Evolutionary conservation across 2,329 filamentous ascomycete genomes (phyloP), one percentile per base, ranked within the genome.

Genomic region (Aspergillus spinulosporus): DNA sequence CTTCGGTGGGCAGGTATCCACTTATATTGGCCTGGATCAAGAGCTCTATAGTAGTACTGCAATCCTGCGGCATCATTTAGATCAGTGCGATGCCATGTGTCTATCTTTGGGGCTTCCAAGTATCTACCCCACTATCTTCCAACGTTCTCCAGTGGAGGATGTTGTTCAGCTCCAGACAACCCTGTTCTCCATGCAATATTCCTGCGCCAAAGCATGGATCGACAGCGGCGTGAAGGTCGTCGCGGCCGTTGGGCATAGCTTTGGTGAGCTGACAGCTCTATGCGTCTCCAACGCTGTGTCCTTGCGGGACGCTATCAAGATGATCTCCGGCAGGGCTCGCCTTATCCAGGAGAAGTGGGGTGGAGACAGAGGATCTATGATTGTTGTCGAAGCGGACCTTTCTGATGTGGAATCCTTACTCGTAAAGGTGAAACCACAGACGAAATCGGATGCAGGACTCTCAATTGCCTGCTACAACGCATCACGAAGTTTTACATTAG

Each of bases 401-500:
- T 34, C 9, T 6, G 34, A 21, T 31, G 51, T 31, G 3, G 57
- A 76, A 47, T 70, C 64, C 28, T 36, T 36, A 36, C 12, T 21
- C 4, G 44, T 11, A 7, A 43, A 29, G 21, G 51, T 34, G 3
- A 56, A 76, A 46, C 70, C 64, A 26, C n/a, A 40, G 7, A 34
- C 43, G 5, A 26, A 4, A 46, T 37, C 52, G 3, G 52, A 54
- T 5, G 7, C 28, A 31, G 28, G 7, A 31, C 5, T 48, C 56
- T 60, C 43, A 1, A 76, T 83, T 36, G 80, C 81, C 0, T 83
- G 80, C 61, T 78, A 69, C 62, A 82, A 80, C 48, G 76, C 78
- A 0, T 75, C 75, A 0, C 61, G 57, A 3, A 78, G 69, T 56
- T 75, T 77, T 59, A 76, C 75, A 0, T 15, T 83, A 1, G 76